Evolutionary conservation across 495 filamentous ascomycete species (phyloP), one percentile per base, ranked within the genome.

Genomic region (Filosporella fistucella): DNA sequence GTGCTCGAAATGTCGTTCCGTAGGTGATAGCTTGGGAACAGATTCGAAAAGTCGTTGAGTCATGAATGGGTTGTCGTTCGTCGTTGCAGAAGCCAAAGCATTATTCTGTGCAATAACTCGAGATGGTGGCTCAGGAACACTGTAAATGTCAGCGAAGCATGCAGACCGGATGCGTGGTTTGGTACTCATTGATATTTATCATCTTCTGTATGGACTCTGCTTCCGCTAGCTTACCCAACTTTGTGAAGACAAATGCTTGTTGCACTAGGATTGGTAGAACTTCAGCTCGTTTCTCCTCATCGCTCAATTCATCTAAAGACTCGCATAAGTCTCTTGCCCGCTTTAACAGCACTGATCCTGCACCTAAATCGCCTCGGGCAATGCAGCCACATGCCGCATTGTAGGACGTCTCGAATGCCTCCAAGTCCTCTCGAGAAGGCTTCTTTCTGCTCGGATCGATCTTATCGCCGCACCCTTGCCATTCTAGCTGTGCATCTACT

Each of bases 401-500:
- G 66, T 91, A 98, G 0, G 89, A 78, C 4, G 85, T 94, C 66
- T 98, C 93, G 56, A 97, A 98, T 3, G 84, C 82, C 59, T 96
- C 89, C 36, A 95, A 64, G 57, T 95, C 88, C 46, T 89, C 88
- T 49, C 83, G 74, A 14, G 68, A 71, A 12, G 81, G 72, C 60
- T 86, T 67, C 54, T 67, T 70, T 42, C 70, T 47, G 40, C 46
- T 63, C 6, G 53, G 49, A 24, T 68, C 65, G 47, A 75, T 36
- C 47, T 59, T 48, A 57, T 71, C 49, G 3, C 63, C 63, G n/a
- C 58, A 55, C 30, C 82, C 84, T 49, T 81, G 74, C 91, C 89
- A 96, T 58, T 90, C 79, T n/a, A 93, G 66, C 66, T 96, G 91
- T 12, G 89, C 88, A 65, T 86, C 80, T 0, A 83, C 76, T 16